A percentile compares a stretch with the other conserved stretches of the same genome.
phyloP scores from a whole-genome alignment of 495 filamentous ascomycete species.

The Lasiosphaeris hirsuta region DNA sequence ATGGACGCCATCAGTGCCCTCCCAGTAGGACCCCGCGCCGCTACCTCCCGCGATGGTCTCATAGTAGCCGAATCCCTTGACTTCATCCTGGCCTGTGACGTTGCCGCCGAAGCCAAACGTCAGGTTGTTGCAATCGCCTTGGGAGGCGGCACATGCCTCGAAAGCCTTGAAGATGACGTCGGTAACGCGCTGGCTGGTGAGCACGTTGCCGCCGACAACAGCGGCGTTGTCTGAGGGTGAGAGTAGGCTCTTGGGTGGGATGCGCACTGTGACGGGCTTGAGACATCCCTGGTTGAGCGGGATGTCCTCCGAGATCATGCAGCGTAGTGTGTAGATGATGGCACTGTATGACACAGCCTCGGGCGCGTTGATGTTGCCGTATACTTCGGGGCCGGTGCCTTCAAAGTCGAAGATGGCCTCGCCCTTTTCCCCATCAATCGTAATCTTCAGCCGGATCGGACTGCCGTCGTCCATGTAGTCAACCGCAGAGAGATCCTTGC shows the following conservation, averaged over 20 bases:
- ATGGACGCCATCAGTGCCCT: constrained; percentile 87
- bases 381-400: constrained; percentile 89
- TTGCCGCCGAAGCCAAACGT: constrained; percentile 82
- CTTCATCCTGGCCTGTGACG: constrained; percentile 55
- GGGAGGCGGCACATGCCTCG: constrained; percentile 81
- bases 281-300: constrained; percentile 96
- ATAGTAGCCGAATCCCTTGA: constrained; percentile 91
- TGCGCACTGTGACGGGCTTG: constrained; percentile 78
- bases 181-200: constrained; percentile 86
- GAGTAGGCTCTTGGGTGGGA: constrained; percentile 78
- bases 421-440: constrained; percentile 77
- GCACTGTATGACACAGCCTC: constrained; percentile 91
- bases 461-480: constrained; percentile 96
- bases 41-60: constrained; percentile 94
- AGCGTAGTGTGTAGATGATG: constrained; percentile 94
- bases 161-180: constrained; percentile 94
- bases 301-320: constrained; percentile 89
- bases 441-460: constrained; percentile 79
- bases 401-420: constrained; percentile 88
- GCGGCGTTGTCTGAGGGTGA: constrained; percentile 84
- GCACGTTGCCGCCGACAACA: constrained; percentile 93
- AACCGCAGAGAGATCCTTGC: constrained; percentile 66
- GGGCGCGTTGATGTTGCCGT: constrained; percentile 92
- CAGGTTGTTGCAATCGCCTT: constrained; percentile 92
- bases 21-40: constrained; percentile 84